Conservation (phyloP, 1,284 basidiomycete genomes). For the Inonotus hispidus region DNA sequence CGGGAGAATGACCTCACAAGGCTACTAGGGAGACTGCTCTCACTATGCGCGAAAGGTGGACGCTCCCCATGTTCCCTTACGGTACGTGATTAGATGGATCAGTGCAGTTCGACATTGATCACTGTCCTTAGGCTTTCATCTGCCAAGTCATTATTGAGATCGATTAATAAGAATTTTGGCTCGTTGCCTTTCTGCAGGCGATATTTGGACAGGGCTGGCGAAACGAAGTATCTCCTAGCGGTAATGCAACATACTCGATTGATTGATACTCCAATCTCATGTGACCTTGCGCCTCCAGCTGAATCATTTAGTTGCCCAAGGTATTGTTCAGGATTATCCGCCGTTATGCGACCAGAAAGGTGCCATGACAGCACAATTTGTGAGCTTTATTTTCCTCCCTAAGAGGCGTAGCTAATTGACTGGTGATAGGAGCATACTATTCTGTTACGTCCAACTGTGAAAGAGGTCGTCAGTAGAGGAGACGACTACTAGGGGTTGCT, state of each 20-base stretch:
- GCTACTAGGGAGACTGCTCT: constrained; percentile 77
- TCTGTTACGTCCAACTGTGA: constrained; percentile 83
- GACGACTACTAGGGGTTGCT: constrained; percentile 68
- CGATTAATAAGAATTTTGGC: constrained; percentile 92
- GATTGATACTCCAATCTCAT: not conserved
- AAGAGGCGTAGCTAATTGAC: not conserved
- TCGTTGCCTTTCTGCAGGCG: constrained; percentile 94
- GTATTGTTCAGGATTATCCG: constrained; percentile 92
- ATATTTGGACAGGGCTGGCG: constrained; percentile 91
- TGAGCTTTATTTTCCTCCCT: constrained; percentile 35
- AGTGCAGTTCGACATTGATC: constrained; percentile 17
- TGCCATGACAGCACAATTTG: constrained; percentile 93
- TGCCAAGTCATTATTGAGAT: constrained; percentile 81
- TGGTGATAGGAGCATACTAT: constrained; percentile 82
- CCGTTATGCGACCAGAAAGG: constrained; percentile 81
- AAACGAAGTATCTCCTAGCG: constrained; percentile 91
- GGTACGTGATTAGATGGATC: constrained; percentile 39
- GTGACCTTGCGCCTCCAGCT: constrained; percentile 45
- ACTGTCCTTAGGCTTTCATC: constrained; percentile 58
- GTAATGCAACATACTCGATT: constrained; percentile 35
- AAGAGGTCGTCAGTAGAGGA: constrained; percentile 93
- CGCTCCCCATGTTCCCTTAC: constrained; percentile 64
- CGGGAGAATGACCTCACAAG: no score
- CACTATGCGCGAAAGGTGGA: constrained; percentile 82
- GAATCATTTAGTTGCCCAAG: constrained; percentile 85